A percentile compares a stretch with the other conserved stretches of the same genome.
Evolutionary conservation across 2,329 filamentous ascomycete species (phyloP).

Genomic region (Cladosporium sp.): DNA sequence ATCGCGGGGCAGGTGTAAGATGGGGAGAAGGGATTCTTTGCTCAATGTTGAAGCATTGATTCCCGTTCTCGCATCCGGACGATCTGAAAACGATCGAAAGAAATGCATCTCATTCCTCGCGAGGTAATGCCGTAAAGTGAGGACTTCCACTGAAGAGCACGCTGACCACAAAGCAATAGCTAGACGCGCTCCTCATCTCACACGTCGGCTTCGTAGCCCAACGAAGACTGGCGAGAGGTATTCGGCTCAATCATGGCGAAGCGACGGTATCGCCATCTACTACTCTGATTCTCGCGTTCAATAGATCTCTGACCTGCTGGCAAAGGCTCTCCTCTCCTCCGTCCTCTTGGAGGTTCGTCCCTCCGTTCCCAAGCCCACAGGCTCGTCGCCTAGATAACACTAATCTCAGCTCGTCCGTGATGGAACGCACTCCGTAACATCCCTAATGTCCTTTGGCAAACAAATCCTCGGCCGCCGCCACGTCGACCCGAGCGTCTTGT

Average conservation of each 20-base stretch:
- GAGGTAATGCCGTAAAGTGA: neutral
- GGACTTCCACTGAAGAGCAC: neutral
- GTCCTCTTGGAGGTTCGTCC: neutral
- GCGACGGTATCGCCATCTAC: conserved; percentile 37
- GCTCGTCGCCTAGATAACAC: conserved; percentile 64
- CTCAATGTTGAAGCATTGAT: too few species aligned
- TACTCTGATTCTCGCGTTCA: too few species aligned
- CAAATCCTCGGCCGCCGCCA: conserved; percentile 92
- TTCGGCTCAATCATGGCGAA: conserved; percentile 85
- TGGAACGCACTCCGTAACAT: conserved; percentile 87
- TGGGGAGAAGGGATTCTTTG: too few species aligned
- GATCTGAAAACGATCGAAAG: too few species aligned
- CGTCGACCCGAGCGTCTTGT: conserved; percentile 74
- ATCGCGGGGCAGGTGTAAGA: too few species aligned
- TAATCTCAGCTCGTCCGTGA: conserved; percentile 93
- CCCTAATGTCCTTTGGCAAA: conserved; percentile 85
- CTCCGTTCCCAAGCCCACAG: neutral
- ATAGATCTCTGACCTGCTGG: neutral
- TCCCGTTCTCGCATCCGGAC: too few species aligned
- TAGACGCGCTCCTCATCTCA: conserved; percentile 92
- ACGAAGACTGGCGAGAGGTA: conserved; percentile 75
- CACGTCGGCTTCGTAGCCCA: conserved; percentile 85
- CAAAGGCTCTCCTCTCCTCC: conserved; percentile 2
- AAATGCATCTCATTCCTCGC: conserved; percentile 3
- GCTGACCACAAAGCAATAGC: conserved; percentile 42